Percentiles rank a stretch among this genome's conserved stretches.
These are phyloP conservation scores for Effrenium voratum DNA, from an alignment of 73 alveolate species.

Conservation along the genomic window DNA sequence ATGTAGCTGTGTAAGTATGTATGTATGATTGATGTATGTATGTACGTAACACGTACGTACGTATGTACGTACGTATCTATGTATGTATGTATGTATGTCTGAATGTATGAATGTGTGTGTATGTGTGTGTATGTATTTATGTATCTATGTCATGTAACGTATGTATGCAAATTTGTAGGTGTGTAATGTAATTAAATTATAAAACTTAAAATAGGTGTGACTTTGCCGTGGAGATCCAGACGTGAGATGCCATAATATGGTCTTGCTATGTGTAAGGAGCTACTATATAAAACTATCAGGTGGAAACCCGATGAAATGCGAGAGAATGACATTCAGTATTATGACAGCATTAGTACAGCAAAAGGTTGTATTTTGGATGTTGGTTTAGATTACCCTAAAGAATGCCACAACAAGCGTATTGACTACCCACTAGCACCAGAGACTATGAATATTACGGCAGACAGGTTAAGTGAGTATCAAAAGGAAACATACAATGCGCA, in stretches of 20 bases:
- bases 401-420: background rate
- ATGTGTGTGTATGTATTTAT: background rate
- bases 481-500: background rate
- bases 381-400: background rate
- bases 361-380: background rate
- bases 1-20: no score
- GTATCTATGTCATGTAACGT: no score
- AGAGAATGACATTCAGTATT: background rate
- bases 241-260: no score
- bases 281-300: background rate
- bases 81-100: no score
- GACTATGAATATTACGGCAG: background rate
- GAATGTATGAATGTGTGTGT: background rate
- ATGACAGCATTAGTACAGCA: background rate
- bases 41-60: background rate
- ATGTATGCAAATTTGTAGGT: no score
- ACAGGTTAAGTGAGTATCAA: background rate
- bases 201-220: no score
- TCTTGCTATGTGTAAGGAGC: background rate
- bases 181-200: no score
- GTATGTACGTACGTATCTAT: background rate
- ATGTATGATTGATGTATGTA: no score
- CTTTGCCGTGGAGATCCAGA: no score
- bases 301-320: background rate
- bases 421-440: background rate